These are phyloP conservation scores for Lizonia empirigonia DNA, from an alignment of 2,329 filamentous ascomycete species.

Conservation along the genomic window DNA sequence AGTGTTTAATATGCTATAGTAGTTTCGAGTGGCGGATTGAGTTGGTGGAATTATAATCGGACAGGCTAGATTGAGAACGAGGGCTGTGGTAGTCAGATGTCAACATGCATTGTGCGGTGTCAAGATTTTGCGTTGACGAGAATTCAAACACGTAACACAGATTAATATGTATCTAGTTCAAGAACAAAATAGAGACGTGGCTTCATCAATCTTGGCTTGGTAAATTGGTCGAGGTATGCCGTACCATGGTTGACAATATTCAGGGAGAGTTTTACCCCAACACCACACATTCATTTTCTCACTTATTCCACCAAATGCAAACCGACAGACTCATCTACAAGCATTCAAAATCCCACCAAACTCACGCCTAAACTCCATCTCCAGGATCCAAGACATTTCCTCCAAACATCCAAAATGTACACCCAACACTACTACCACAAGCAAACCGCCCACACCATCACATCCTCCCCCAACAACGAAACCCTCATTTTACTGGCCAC, in stretches of 20 bases:
- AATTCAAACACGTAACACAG: not conserved
- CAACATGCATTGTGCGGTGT: not conserved
- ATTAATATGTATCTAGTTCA: not conserved
- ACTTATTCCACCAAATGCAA: not conserved
- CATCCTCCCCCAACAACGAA: not conserved
- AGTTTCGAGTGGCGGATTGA: no score
- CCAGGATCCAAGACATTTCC: no score
- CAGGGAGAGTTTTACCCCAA: not conserved
- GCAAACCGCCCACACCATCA: not conserved
- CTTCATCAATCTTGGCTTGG: not conserved
- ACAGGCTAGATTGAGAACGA: not conserved
- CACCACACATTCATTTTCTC: not conserved
- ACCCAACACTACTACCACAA: not conserved
- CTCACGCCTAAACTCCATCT: not conserved
- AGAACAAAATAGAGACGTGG: not conserved
- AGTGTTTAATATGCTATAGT: no score
- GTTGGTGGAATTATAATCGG: not conserved
- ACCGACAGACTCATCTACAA: not conserved
- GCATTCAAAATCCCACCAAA: not conserved
- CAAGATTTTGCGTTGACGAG: not conserved
- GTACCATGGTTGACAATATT: not conserved
- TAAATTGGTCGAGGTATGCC: not conserved
- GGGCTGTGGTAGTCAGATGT: no score
- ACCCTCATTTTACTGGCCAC: not conserved
- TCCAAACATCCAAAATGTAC: not conserved